These are phyloP conservation scores for Epithele typhae DNA, from an alignment of 768 basidiomycete species.

Conservation along the genomic window DNA sequence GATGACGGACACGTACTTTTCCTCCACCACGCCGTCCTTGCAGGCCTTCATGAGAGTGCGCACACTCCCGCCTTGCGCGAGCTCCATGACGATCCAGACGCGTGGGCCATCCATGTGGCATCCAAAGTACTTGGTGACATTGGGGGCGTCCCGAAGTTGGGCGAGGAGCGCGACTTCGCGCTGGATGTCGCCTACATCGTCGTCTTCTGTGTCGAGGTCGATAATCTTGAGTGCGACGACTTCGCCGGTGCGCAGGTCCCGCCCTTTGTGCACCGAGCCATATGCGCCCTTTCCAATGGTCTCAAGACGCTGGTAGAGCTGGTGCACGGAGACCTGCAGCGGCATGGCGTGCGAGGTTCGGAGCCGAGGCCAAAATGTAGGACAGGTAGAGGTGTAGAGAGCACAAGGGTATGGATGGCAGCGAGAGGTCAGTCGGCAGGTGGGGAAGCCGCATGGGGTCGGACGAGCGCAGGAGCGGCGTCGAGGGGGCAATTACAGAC, in stretches of 20 bases:
- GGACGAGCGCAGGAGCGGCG: no score
- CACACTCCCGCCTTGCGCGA: slow-evolving; percentile 92
- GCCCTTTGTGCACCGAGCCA: slow-evolving; percentile 91
- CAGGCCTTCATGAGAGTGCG: slow-evolving; percentile 89
- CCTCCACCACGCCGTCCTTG: slow-evolving; percentile 72
- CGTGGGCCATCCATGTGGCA: slow-evolving; percentile 92
- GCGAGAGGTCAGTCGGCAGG: no score
- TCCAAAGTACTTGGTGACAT: slow-evolving; percentile 95
- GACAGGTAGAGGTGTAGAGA: background rate
- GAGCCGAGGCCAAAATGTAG: background rate
- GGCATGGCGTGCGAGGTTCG: slow-evolving; percentile 25
- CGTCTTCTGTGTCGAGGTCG: slow-evolving; percentile 93
- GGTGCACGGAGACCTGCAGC: slow-evolving; percentile 66
- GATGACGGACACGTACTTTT: slow-evolving; percentile 85
- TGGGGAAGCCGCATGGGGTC: no score
- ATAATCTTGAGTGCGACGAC: slow-evolving; percentile 98
- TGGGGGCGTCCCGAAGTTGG: slow-evolving; percentile 85
- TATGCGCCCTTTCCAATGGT: slow-evolving; percentile 95
- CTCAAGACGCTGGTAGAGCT: slow-evolving; percentile 81
- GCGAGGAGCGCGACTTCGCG: slow-evolving; percentile 90
- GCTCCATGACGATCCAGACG: slow-evolving; percentile 99
- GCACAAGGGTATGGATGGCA: background rate
- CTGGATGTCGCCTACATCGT: slow-evolving; percentile 96
- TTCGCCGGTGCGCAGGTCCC: slow-evolving; percentile 78
- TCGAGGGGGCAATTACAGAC: background rate